Base-by-base conservation (phyloP, 306 rosid species). In the Biancaea sappan region DNA sequence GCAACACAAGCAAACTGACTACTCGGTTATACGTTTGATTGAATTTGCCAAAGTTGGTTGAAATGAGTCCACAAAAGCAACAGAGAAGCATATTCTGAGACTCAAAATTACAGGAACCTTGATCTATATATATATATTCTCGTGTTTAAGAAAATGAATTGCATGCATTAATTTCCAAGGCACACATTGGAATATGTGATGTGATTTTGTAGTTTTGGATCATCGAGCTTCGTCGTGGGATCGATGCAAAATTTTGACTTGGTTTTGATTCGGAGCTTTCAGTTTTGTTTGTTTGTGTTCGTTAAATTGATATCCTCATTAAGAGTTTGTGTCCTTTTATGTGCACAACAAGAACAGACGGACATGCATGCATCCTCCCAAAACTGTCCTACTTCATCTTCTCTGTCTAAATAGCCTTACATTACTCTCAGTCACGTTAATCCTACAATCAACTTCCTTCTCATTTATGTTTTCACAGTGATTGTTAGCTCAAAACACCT, bases 261-360 rank as follows among this genome's bases (percentile, higher is more conserved):
- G 38, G 79, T 43, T 12, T 61, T 57, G 48, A 60, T 64, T 38
- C 61, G 59, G 24, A 22, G 54, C 28, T 2, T 29, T 24, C 65
- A 67, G 72, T 44, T 78, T 75, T 81, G 86, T 85, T 81, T 59
- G 71, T 71, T 66, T 66, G 37, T 43, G 54, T 28, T 63, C 29
- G 50, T 60, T 29, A 41, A 52, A 61, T 78, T 71, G 56, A 57
- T 75, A 66, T 81, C 80, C 75, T 75, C 84, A 74, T 84, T 71
- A 78, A 81, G 78, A 53, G 26, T 52, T 43, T 31, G 37, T 74
- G 85, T 80, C 85, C 54, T 25, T 47, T 77, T 70, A 69, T 79
- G 73, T 31, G 19, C 38, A 64, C 31, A 29, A 16, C 40, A 81
- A 31, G 66, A 74, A 10, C 72, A 72, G 40, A 59, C 76, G 7